Base-by-base conservation (phyloP, 1,139 yeast species). In the Debaryomyces sp. region DNA sequence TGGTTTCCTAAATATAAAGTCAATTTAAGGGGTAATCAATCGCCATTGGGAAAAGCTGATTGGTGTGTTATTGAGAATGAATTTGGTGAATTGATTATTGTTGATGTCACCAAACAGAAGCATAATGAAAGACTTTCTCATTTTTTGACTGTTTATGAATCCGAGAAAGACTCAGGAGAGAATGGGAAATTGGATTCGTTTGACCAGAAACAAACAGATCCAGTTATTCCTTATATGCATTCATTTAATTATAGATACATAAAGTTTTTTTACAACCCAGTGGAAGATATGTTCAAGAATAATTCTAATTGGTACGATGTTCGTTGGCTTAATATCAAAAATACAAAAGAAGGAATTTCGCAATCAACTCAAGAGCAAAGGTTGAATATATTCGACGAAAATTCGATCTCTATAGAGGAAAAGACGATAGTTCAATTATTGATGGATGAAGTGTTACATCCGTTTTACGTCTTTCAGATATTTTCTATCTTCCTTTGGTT, bases 61-160 rank as follows among this genome's bases (percentile, higher is more conserved):
- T 90, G 97, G 96, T 87, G 94, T 34, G 96, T 91, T 15, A 78
- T 95, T 39, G 99, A 94, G 62, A 95, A 90, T 57, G 97, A 92
- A 63, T 87, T 84, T 77, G 98, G 97, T 27, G 96, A 90, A 58
- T 75, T 94, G 54, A 77, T 81, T 24, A 79, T 87, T 13, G 78
- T 82, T 4, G 66, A 72, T 5, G 82, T 94, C 15, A 61, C 70
- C 2, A 79, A 85, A 56, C 70, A 71, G 41, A 78, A 87, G 71
- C 89, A 85, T 60, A 83, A 87, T 57, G 82, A 89, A 57, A 77
- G 89, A 15, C 64, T 92, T 41, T 87, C 96, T 1, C 80, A 87
- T 1, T 82, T 88, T 41, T 78, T 94, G 57, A 75, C 68, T 37
- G 62, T 63, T 2, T 48, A 54, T 5, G 65, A 62, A 9, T 47